Evolutionary conservation across 192 early-diverging fungal species (phyloP), one percentile per base, ranked within the genome.

Genomic region (Polychytrium aggregatum): DNA sequence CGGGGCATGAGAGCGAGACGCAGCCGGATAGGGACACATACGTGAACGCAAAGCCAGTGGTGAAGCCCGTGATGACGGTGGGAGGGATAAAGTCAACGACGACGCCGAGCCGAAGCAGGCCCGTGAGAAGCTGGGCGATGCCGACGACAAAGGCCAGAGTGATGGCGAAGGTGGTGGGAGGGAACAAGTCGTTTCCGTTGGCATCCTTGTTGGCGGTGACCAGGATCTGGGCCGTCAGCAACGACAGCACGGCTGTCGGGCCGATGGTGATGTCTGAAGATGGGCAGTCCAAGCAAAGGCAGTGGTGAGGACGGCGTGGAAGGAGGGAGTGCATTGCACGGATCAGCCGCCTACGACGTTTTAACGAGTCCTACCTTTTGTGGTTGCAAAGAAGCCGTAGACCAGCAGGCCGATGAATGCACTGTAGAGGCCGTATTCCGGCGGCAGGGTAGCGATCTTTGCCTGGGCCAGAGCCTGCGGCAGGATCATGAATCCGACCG

Each of bases 11-110:
- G n/a, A n/a, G n/a, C n/a, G n/a, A n/a, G n/a, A n/a, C n/a, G n/a
- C n/a, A n/a, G n/a, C n/a, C n/a, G n/a, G n/a, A n/a, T n/a, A n/a
- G n/a, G n/a, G n/a, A n/a, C n/a, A n/a, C n/a, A n/a, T n/a, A n/a
- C n/a, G n/a, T n/a, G 4, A 86, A 53, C 9, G 83, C 88, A 17
- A 83, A 81, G 9, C 90, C 90, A 1, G 88, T 77, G 54, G 84
- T 89, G 57, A 92, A 96, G 0, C 88, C 90, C 0, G 83, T 82
- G 51, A 95, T 81, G 22, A 85, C 84, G 1, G 88, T 77, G 29
- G 20, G 26, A 26, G 85, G 80, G 53, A 96, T 87, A 53, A 92
- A 91, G 52, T 92, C 84, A 29, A 92, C 82, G 25, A 92, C 64
- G 41, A 88, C 71, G 5, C 92, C 92, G 10, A 96, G 66, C 2